These are phyloP conservation scores for Aspergillus novoparasiticus DNA, from an alignment of 2,329 filamentous ascomycete genomes.

Conservation along the genomic window DNA sequence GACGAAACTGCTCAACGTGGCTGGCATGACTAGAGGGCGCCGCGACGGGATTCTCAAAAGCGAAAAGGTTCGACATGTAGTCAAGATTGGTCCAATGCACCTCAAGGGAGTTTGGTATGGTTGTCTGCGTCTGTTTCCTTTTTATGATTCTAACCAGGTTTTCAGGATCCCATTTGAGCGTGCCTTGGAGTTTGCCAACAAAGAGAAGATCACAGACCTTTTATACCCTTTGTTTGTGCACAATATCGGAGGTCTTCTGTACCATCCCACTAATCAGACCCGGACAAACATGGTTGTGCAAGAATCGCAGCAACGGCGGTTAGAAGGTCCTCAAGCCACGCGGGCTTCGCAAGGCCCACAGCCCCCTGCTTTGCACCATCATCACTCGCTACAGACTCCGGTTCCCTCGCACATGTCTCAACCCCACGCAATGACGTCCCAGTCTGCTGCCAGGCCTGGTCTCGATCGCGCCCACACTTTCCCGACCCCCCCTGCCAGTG, in stretches of 20 bases:
- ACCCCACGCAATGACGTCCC: constrained; percentile 63
- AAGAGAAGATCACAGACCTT: constrained; percentile 97
- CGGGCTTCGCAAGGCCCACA: constrained; percentile 69
- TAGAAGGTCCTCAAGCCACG: constrained; percentile 54
- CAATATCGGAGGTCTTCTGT: constrained; percentile 90
- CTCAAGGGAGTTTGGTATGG: constrained; percentile 94
- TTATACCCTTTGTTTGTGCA: constrained; percentile 96
- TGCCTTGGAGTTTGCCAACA: constrained; percentile 97
- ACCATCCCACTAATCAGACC: constrained; percentile 82
- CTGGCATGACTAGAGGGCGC: constrained; percentile 94
- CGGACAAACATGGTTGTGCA: constrained; percentile 85
- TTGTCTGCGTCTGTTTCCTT: background rate
- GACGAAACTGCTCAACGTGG: constrained; percentile 94
- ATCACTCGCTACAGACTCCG: constrained; percentile 58
- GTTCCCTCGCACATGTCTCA: constrained; percentile 66
- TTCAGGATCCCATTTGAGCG: constrained; percentile 94
- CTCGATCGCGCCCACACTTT: constrained; percentile 89
- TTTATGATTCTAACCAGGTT: constrained; percentile 20
- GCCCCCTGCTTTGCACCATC: constrained; percentile 61
- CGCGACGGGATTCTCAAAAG: constrained; percentile 97
- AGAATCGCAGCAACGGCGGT: constrained; percentile 74
- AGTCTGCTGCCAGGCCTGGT: constrained; percentile 62
- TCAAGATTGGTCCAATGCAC: constrained; percentile 99
- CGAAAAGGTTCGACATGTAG: constrained; percentile 93
- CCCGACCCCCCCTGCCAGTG: constrained; percentile 88